Evolutionary conservation across 129 eudicot species (phyloP).

Genomic region (Lactuca sativa): DNA sequence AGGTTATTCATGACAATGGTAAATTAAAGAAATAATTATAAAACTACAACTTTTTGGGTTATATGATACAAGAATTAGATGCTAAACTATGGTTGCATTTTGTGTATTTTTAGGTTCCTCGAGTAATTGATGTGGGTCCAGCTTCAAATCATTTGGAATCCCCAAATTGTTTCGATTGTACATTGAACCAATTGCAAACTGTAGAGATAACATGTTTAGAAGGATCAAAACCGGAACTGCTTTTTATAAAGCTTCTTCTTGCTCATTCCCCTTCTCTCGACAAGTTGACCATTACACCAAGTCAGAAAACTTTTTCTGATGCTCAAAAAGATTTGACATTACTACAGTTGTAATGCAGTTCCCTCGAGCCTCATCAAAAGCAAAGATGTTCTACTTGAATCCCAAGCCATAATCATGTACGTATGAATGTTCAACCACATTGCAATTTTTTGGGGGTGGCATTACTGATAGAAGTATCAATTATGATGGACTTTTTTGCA

Average conservation of each 20-base stretch:
- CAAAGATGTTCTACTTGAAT: slow-evolving; percentile 14
- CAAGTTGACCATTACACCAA: neutral
- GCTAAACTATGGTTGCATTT: neutral
- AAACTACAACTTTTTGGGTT: neutral
- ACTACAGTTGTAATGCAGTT: slow-evolving; percentile 8
- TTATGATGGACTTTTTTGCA: too few relatives aligned
- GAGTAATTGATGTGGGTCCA: slow-evolving; percentile 3
- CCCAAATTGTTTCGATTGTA: neutral
- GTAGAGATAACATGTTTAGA: neutral
- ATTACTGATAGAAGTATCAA: too few relatives aligned
- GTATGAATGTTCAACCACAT: neutral
- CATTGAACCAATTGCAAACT: slow-evolving; percentile 2
- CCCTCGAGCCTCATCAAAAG: neutral
- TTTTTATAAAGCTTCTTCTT: slow-evolving; percentile 21
- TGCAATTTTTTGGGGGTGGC: too few relatives aligned
- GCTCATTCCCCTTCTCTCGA: slow-evolving; percentile 30
- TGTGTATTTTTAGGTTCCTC: neutral
- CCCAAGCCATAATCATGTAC: neutral
- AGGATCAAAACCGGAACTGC: neutral
- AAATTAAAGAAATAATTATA: neutral
- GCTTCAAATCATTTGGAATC: slow-evolving; percentile 9
- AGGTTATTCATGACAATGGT: neutral
- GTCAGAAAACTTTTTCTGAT: too few relatives aligned
- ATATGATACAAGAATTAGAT: neutral
- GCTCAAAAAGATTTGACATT: slow-evolving; percentile 7